Conservation (phyloP, 345 rosid genomes). For the Salix suchowensis region DNA sequence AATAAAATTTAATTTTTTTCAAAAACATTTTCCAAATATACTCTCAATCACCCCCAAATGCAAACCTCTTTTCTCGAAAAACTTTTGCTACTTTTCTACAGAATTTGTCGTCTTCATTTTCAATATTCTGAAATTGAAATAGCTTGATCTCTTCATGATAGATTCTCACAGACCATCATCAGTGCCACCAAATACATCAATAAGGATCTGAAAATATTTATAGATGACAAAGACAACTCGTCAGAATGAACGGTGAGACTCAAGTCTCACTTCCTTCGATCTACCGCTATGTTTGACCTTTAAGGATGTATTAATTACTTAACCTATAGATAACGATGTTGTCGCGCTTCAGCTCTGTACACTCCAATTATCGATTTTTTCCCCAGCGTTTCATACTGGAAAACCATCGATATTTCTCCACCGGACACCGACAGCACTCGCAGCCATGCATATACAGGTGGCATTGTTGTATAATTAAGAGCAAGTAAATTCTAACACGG, state of each 20-base stretch:
- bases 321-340: neutral
- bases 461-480: no score
- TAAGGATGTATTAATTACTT: neutral
- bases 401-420: no score
- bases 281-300: constrained; percentile 1
- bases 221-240: constrained; percentile 5
- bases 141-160: neutral
- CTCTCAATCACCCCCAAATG: no score
- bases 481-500: no score
- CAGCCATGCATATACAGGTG: no score
- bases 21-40: no score
- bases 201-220: neutral
- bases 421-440: no score
- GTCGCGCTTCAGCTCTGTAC: neutral
- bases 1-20: no score
- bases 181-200: neutral
- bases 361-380: neutral
- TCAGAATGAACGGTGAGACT: neutral
- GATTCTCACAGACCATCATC: neutral
- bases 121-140: neutral
- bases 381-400: neutral
- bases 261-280: neutral
- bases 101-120: neutral
- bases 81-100: no score
- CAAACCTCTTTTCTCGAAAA: no score